Evolutionary conservation across 352 stramenopile species (phyloP), one percentile per base, ranked within the genome.

Genomic region (Aphanomyces astaci): DNA sequence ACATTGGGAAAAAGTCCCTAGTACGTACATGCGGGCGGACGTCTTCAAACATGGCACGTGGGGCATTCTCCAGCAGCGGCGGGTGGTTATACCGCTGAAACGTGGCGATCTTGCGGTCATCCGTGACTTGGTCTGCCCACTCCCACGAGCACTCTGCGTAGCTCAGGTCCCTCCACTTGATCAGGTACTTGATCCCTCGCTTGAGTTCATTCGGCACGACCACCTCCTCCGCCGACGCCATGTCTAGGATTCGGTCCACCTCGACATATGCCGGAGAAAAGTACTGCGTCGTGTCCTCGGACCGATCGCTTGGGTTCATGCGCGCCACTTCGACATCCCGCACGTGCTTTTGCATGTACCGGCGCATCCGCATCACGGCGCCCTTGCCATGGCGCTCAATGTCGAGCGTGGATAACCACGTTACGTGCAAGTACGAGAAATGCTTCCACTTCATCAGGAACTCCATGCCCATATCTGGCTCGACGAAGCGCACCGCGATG

Each of bases 391-490:
- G 90, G 15, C 79, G 73, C 72, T 95, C 87, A n/a, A 99, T 90
- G 77, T 99, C 92, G 33, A 72, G 74, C 40, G 97, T 86, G 13
- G 83, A 96, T 72, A 99, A 91, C 97, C 98, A 99, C 25, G 87
- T 98, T 62, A 97, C 86, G 78, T 99, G 97, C 33, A 99, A 78
- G 75, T 99, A 99, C 30, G 88, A 98, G 64, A 97, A 79, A 45
- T 98, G 91, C 57, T 97, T 92, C 98, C 98, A 99, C 81, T 99
- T 99, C 63, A 99, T 96, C 30, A 99, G 75, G 69, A 98, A 99
- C 75, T 98, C 80, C 81, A 99, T 98, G 19, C 74, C 71, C 25
- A 84, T 71, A 9, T 80, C 76, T 5, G 66, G 48, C 52, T 91
- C 92, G 73, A 85, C 77, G 67, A 94, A 94, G 4, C 85, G 84